phyloP scores from a whole-genome alignment of 2,329 filamentous ascomycete genomes.

The Apiospora hydei region DNA sequence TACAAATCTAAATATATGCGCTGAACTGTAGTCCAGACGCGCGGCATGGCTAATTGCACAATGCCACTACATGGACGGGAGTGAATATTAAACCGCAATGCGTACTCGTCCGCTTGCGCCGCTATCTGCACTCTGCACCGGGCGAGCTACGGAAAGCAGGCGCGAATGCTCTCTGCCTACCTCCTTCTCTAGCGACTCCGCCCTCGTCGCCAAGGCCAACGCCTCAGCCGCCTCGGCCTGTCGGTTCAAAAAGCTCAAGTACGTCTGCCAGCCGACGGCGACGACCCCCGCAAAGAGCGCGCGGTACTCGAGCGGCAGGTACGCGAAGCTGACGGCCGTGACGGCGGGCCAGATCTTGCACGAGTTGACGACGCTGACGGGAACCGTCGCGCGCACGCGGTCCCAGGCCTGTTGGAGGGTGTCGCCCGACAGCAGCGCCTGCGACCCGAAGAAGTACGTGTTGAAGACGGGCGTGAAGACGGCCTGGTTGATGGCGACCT shows the following conservation, averaged over 20 bases:
- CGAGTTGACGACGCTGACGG: constrained; percentile 77
- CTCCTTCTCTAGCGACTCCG: background rate
- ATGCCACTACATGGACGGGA: background rate
- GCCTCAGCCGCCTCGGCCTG: constrained; percentile 68
- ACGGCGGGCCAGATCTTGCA: constrained; percentile 90
- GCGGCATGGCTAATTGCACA: background rate
- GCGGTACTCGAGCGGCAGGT: constrained; percentile 79
- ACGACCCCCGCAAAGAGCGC: constrained; percentile 81
- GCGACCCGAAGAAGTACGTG: constrained; percentile 82
- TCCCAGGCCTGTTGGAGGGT: constrained; percentile 69
- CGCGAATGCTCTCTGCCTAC: background rate
- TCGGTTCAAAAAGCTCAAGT: constrained; percentile 82
- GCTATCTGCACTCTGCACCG: background rate
- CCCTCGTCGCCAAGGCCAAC: background rate
- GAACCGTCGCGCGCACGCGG: constrained; percentile 78
- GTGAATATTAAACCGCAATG: background rate
- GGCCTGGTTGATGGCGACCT: constrained; percentile 81
- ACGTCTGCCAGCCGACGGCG: constrained; percentile 92
- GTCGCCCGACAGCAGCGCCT: constrained; percentile 77
- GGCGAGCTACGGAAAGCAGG: background rate
- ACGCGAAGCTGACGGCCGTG: constrained; percentile 87
- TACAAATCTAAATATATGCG: constrained; percentile 3
- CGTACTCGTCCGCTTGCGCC: background rate
- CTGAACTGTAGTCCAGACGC: background rate
- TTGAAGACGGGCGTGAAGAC: constrained; percentile 86